Base-by-base conservation (phyloP, 2,329 filamentous ascomycete species). In the Colletotrichum limetticola region DNA sequence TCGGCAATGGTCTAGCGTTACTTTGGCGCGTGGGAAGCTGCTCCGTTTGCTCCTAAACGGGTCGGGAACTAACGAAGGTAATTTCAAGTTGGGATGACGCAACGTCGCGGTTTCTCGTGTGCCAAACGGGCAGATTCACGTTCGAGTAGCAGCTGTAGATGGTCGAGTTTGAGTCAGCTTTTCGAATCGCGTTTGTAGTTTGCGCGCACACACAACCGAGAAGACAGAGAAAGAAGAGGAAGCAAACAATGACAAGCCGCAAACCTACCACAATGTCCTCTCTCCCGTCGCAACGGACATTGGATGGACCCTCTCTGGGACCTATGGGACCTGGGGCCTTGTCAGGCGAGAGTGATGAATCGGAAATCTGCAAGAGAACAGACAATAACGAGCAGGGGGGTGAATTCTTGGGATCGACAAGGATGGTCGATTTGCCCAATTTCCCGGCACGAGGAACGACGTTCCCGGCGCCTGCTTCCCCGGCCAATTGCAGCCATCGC, bases 11-110 rank as follows among this genome's bases (percentile, higher is more conserved):
- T 19, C 67, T 68, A 57, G 56, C 68, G 49, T 26, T 24, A 5
- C 46, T 35, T 28, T 37, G 68, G 30, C 56, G 26, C 42, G n/a
- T 66, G 58, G 65, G 69, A 72, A 19, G 66, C 37, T 59, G 37
- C 59, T 60, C 37, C 53, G 68, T 71, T 71, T 55, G 68, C 42
- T 66, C 67, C 67, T 55, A 52, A 30, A 56, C 52, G 16, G 65
- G 42, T 12, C 68, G 68, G 68, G 64, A 71, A 49, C 68, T 71
- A 71, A 35, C 14, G 30, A 61, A 68, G 35, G 68, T 22, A 56
- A 56, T 55, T 22, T 32, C 7, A 58, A 6, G 19, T 49, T 32
- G 19, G 26, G 12, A 8, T 66, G 53, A 24, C n/a, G 42, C 19
- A n/a, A 28, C 19, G 60, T 52, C 30, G 46, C 35, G 37, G 11